Evolutionary conservation across 176 grass and related monocot species (phyloP), one percentile per base, ranked within the genome.

Genomic region (Miscanthus lutarioriparius): DNA sequence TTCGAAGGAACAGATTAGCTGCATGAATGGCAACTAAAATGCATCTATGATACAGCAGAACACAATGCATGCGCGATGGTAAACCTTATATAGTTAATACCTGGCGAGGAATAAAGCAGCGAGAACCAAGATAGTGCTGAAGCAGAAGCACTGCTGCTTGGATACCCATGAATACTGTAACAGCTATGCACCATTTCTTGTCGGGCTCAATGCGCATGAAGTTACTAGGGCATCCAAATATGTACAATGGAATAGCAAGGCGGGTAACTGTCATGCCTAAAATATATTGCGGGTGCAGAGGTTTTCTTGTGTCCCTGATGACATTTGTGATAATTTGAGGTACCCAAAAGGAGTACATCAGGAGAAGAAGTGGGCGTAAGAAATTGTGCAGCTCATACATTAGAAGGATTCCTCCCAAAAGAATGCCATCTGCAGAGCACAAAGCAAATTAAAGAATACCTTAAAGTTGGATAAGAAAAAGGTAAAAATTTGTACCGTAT

Each of bases 81-180:
- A 70, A 32, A 33, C 14, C 83, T 77, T 13, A 45, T 22, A 37
- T 62, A 84, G 16, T 68, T 90, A 87, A 48, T 73, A 97, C 96
- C 93, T 99, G 97, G 61, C 33, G 93, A 76, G 97, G 97, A 92
- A 99, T 99, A 73, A 99, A 99, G 76, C 97, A 99, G 20, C 97
- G 89, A 47, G 97, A 99, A 40, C 97, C 97, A 84, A 96, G 79
- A 86, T 94, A 99, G 87, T 99, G 90, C 88, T 99, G 97, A 16
- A 96, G 88, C 35, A 99, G 75, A 30, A 99, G 92, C 75, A 96
- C 87, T 43, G 74, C 77, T 39, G 93, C 90, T 92, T 99, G 97
- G 74, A 86, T 79, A 59, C 84, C 70, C 61, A 94, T 92, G 80
- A 94, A 99, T 67, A 91, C 39, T 47, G 82, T 88, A 76, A 96